These are phyloP conservation scores for Fraxinus platypoda DNA, from an alignment of 305 asterid genomes.

Conservation along the genomic window DNA sequence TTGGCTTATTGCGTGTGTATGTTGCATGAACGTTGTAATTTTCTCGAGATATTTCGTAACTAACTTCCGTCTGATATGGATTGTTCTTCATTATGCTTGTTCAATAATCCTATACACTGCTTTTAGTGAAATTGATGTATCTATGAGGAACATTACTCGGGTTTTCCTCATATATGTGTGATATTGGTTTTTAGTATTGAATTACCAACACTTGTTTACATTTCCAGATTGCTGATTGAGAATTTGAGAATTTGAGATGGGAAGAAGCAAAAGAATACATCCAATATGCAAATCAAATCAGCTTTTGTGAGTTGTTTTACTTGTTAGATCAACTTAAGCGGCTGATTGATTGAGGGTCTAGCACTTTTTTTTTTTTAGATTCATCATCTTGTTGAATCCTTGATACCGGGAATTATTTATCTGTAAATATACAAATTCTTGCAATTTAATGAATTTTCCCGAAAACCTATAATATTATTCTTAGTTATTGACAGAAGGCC, in stretches of 20 bases:
- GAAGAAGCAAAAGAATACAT: constrained; percentile 7
- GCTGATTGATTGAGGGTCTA: not conserved
- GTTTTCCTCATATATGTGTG: not conserved
- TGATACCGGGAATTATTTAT: not conserved
- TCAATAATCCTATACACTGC: not conserved
- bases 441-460: not conserved
- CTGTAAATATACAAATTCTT: not conserved
- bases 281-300: not conserved
- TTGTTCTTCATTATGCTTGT: not conserved
- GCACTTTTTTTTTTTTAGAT: not conserved
- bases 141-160: not conserved
- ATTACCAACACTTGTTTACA: constrained; percentile 17
- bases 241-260: constrained; percentile 16
- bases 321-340: not conserved
- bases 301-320: not conserved
- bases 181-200: not conserved
- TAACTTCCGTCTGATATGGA: not conserved
- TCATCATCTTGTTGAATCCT: not conserved
- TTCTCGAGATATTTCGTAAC: not conserved
- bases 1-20: not conserved
- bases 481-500: not conserved
- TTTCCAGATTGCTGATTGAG: constrained; percentile 32
- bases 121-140: not conserved
- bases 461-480: not conserved
- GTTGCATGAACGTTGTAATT: not conserved